Percentiles rank a stretch among this genome's conserved stretches.
Evolutionary conservation across 2,329 filamentous ascomycete species (phyloP).

Genomic region (Hansfordia pulvinata): DNA sequence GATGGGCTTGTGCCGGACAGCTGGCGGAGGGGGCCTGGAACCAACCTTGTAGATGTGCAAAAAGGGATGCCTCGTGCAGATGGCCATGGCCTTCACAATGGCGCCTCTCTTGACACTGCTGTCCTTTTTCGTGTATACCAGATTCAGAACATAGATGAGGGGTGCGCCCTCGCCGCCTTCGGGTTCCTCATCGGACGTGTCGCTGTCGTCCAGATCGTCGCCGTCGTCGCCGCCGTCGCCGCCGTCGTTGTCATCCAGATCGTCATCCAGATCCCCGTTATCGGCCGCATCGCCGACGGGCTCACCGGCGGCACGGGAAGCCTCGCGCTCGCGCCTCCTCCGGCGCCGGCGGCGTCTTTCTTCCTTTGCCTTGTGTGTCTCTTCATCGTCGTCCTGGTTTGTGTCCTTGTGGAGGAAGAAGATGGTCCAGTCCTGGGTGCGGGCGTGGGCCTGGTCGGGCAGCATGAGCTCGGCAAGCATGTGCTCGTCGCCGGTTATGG

Average conservation of each 20-base stretch:
- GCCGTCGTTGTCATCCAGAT: slow-evolving; percentile 36
- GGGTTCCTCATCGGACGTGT: slow-evolving; percentile 46
- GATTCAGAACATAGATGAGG: slow-evolving; percentile 88
- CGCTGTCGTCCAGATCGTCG: slow-evolving; percentile 30
- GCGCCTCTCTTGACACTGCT: slow-evolving; percentile 86
- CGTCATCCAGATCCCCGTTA: slow-evolving; percentile 28
- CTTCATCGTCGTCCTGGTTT: slow-evolving; percentile 68
- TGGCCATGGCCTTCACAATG: slow-evolving; percentile 95
- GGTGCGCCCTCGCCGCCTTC: slow-evolving; percentile 74
- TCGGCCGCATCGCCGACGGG: slow-evolving; percentile 30
- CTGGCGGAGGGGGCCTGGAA: too few relatives aligned
- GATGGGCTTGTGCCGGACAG: too few relatives aligned
- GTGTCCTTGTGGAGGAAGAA: slow-evolving; percentile 97
- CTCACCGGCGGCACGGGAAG: slow-evolving; percentile 32
- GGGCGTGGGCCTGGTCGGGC: slow-evolving; percentile 87
- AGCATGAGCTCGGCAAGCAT: slow-evolving; percentile 98
- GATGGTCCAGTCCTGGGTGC: slow-evolving; percentile 97
- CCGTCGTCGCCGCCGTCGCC: slow-evolving; percentile 25
- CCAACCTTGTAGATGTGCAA: slow-evolving; percentile 93
- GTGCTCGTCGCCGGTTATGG: slow-evolving; percentile 92
- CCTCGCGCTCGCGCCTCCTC: slow-evolving; percentile 34
- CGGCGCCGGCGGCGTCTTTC: slow-evolving; percentile 36
- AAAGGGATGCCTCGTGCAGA: slow-evolving; percentile 94
- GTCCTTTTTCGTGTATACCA: slow-evolving; percentile 97
- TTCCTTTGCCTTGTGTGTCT: slow-evolving; percentile 46